Base-by-base conservation (phyloP, 2,329 filamentous ascomycete species). In the Geoglossum cookeanum region DNA sequence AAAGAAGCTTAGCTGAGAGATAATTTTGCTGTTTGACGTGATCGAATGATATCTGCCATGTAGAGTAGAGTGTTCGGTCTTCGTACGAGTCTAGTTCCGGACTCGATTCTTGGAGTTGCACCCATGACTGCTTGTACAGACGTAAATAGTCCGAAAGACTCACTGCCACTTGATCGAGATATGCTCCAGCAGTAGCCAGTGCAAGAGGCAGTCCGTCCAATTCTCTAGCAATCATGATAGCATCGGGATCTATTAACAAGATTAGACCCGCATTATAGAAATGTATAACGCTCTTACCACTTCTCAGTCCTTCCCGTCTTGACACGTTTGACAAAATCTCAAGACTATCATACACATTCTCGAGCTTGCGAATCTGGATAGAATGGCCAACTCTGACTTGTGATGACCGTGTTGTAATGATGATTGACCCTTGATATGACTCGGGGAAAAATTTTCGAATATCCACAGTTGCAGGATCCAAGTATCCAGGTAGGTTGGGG, bases 131-230 rank as follows among this genome's bases (percentile, higher is more conserved):
- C 44, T 68, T 53, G 59, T 76, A 75, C 6, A 67, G 54, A 8
- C 65, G 33, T 45, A 74, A 64, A 62, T 76, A 76, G 47, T 71
- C 62, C 0, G 55, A 57, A 15, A 67, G 67, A 37, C 59, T 71
- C 0, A 65, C 70, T 39, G 67, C 59, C 30, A 68, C 66, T 52
- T 72, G 60, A 32, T 65, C 58, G 11, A 76, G 68, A 59, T 73
- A 77, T 0, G 70, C 66, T 4, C 72, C 72, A 17, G 74, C 74
- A 13, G 72, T 70, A 3, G 72, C 64, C 15, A 77, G 67, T 1
- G 74, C 73, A 33, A 77, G 67, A 11, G 72, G 73, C 30, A 75
- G 68, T 4, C 74, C 71, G 58, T 72, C 69, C 0, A 77, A 69
- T 53, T 64, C 62, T 35, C 62, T 58, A 1, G 65, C 65, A 58